Conservation (phyloP, 176 grass and related monocot species). For the Sorghum bicolor region Sorghum_bicolor_NCBIv3 NC_012870.2:64956001-64956500, state of each 20-base stretch:
- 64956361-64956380: constrained; percentile 61
- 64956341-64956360: constrained; percentile 82
- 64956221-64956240: constrained; percentile 1
- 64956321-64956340: constrained; percentile 89
- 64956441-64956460: constrained; percentile 85
- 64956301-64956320: constrained; percentile 79
- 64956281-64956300: constrained; percentile 85
- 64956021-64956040: background rate
- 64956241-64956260: background rate
- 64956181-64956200: background rate
- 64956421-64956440: constrained; percentile 79
- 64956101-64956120: background rate
- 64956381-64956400: constrained; percentile 85
- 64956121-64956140: background rate
- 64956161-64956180: background rate
- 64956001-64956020: background rate
- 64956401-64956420: constrained; percentile 78
- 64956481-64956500: background rate
- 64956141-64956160: background rate
- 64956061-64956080: background rate
- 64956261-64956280: constrained; percentile 67
- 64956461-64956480: constrained; percentile 23
- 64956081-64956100: background rate
- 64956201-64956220: background rate
- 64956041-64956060: background rate